These are phyloP conservation scores for Solanum aculeatissimum DNA, from an alignment of 305 asterid species.

Conservation along the genomic window DNA sequence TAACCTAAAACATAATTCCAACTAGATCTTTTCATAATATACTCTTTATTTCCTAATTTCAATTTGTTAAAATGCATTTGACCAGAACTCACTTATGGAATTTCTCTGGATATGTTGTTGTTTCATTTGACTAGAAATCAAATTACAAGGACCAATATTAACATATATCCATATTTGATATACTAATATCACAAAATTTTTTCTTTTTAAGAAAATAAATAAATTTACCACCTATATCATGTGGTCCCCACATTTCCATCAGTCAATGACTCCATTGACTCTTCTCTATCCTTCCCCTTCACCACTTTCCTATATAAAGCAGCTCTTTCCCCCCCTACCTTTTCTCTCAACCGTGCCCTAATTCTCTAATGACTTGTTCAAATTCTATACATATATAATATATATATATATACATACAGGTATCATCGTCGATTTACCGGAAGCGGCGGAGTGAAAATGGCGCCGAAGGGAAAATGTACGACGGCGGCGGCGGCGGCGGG, in stretches of 20 bases:
- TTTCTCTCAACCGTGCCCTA: slow-evolving; percentile 1
- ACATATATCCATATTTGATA: neutral
- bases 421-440: neutral
- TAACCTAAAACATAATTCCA: too few species aligned
- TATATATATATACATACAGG: neutral
- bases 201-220: neutral
- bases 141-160: neutral
- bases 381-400: neutral
- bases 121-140: neutral
- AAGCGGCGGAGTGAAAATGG: neutral
- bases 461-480: neutral
- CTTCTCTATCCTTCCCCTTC: too few species aligned
- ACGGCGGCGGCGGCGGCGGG: neutral
- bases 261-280: neutral
- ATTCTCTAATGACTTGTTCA: neutral
- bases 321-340: slow-evolving; percentile 1
- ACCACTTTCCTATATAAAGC: slow-evolving; percentile 8
- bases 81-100: neutral
- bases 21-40: neutral
- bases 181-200: neutral
- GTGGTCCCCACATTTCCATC: neutral
- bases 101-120: too few species aligned
- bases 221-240: slow-evolving; percentile 7
- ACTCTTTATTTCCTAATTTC: neutral
- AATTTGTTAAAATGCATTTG: neutral